Evolutionary conservation across 2,329 filamentous ascomycete species (phyloP), one percentile per base, ranked within the genome.

Genomic region (Blastomyces parvus): DNA sequence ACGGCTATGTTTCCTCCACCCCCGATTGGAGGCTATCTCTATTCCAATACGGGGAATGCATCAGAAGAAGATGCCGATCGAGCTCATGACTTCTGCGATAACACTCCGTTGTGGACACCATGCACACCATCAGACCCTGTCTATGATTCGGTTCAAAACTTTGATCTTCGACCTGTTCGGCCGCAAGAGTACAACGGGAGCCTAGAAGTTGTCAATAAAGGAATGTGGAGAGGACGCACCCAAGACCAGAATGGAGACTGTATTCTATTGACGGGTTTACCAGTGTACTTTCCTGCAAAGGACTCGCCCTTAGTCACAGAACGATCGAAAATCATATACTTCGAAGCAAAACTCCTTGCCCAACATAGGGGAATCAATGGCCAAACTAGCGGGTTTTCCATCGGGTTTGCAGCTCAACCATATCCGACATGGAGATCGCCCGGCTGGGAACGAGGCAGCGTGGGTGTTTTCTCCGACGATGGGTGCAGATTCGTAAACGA

Each of bases 401-500:
- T 87, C 40, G 85, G 85, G 2, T 87, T 82, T 68, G 77, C 80
- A 42, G 84, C 84, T 3, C 82, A 83, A 59, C 85, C 85, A 5
- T 87, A 86, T 69, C 85, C 85, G 0, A 77, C 82, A 0, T 87
- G 83, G 78, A 78, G 85, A 25, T 80, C 86, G 8, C 85, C 85
- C 0, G 85, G 85, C 1, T 87, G 84, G 85, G 83, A 87, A 68
- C 78, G 85, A 55, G 84, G 80, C 1, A 84, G 82, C 64, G 70
- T 87, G 2, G 85, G 79, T 1, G 81, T 88, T 7, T 85, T 87
- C 67, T 81, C 82, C 5, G 85, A 87, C 68, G 85, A 88, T 69
- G 85, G 85, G 0, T 79, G 83, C 36, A 79, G 82, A 48, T 88
- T 86, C 67, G 81, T 87, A 40, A 86, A 87, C 70, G 82, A 87